Base-by-base conservation (phyloP, 805 yeast species). In the Barnettozyma wickerhamii region DNA sequence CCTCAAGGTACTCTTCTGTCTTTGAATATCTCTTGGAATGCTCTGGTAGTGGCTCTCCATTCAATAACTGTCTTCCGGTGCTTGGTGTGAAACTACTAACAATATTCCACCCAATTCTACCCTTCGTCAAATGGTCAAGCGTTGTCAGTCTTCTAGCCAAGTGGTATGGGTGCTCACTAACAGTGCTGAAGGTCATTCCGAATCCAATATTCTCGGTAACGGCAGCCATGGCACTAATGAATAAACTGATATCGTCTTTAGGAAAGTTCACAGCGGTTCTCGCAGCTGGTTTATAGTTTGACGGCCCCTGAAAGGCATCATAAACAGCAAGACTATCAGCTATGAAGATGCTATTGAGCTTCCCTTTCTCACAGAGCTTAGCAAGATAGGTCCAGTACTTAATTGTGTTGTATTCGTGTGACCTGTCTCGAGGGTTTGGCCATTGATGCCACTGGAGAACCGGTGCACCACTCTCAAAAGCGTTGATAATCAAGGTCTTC, bases 21-120 rank as follows among this genome's bases (percentile, higher is more conserved):
- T 52, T 52, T 3, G 29, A 48, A 41, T 68, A 68, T 43, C 73
- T 55, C 40, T 63, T 63, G 30, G 60, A 65, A 41, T 63, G 70
- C 3, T 58, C 59, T 14, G 67, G 63, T 15, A 65, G 59, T 9
- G 9, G 73, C 6, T 49, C 43, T 14, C 57, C 62, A 6, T 58
- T 60, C 24, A 64, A 60, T 24, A 64, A 46, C 19, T 63, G 50
- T 43, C 63, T 49, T 4, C 71, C 62, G 5, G 70, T 70, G 46
- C 65, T 56, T 27, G 62, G 65, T 32, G 66, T 49, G 40, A 66
- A 65, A 5, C 67, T 59, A 6, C 67, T 54, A 19, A 68, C 72
- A 10, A 68, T 58, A 43, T 68, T 68, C 72, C 73, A 68, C 15
- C 72, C 73, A 36, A 68, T 48, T 45, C 73, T 57, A 9, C 73